Evolutionary conservation across 2,329 filamentous ascomycete genomes (phyloP).

Genomic region (Sporothrix dimorphospora): DNA sequence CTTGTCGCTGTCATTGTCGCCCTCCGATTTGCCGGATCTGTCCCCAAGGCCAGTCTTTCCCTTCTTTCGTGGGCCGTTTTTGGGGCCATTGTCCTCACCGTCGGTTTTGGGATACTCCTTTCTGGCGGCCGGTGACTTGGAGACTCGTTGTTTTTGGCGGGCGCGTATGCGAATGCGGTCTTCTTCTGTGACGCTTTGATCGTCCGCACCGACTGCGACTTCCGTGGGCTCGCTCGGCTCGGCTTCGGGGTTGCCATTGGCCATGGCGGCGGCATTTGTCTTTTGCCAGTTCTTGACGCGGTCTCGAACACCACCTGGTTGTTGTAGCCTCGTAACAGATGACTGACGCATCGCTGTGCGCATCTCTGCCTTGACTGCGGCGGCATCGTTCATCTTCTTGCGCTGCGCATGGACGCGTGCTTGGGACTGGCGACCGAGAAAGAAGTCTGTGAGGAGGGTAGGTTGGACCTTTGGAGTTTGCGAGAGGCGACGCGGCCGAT

Average conservation of each 20-base stretch:
- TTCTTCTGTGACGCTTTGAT: slow-evolving; percentile 63
- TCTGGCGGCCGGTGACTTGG: background rate
- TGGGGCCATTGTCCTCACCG: slow-evolving; percentile 39
- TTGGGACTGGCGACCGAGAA: slow-evolving; percentile 59
- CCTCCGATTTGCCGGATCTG: slow-evolving; percentile 5
- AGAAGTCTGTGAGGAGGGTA: slow-evolving; percentile 60
- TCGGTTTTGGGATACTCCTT: slow-evolving; percentile 20
- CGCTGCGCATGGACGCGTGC: slow-evolving; percentile 57
- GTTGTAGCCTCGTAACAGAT: slow-evolving; percentile 61
- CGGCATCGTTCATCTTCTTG: slow-evolving; percentile 60
- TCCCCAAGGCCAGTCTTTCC: slow-evolving; percentile 34
- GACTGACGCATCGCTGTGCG: slow-evolving; percentile 61
- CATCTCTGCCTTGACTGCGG: slow-evolving; percentile 58
- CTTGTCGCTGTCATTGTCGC: slow-evolving; percentile 30
- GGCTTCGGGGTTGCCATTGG: slow-evolving; percentile 54
- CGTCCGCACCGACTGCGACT: slow-evolving; percentile 62
- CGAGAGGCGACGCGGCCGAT: slow-evolving; percentile 37
- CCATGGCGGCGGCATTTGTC: slow-evolving; percentile 69
- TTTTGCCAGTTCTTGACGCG: slow-evolving; percentile 86
- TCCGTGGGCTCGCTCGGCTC: slow-evolving; percentile 63
- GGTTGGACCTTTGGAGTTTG: slow-evolving; percentile 50
- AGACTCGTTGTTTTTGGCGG: slow-evolving; percentile 43
- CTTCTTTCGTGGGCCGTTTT: slow-evolving; percentile 24
- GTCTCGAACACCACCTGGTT: slow-evolving; percentile 70
- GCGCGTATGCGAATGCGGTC: slow-evolving; percentile 62